phyloP scores from a whole-genome alignment of 192 early-diverging fungal genomes.

The Coemansia reversa region DNA sequence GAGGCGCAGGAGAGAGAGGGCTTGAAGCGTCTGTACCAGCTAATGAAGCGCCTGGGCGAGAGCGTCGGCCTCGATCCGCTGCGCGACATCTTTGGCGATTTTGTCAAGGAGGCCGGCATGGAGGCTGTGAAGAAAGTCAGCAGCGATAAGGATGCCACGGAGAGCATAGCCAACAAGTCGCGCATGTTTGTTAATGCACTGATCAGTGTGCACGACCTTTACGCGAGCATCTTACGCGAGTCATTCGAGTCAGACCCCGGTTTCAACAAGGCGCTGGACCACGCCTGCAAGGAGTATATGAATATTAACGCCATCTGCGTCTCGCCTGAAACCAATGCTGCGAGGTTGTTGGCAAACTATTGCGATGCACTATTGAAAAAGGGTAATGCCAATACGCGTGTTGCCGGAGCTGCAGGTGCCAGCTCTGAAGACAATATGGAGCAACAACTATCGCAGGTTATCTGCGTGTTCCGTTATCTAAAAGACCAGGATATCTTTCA shows the following conservation, averaged over 20 bases:
- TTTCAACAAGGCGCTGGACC: constrained; percentile 89
- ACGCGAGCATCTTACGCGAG: constrained; percentile 69
- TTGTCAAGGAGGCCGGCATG: constrained; percentile 77
- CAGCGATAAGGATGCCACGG: constrained; percentile 53
- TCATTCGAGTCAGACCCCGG: constrained; percentile 79
- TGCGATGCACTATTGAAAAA: constrained; percentile 88
- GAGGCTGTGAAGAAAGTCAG: constrained; percentile 77
- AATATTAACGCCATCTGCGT: constrained; percentile 88
- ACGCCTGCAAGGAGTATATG: constrained; percentile 90
- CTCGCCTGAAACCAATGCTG: constrained; percentile 65
- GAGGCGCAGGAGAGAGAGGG: constrained; percentile 86
- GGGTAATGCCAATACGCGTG: constrained; percentile 54
- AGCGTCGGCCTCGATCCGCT: constrained; percentile 72
- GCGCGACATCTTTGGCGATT: constrained; percentile 68
- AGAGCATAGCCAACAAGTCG: constrained; percentile 45
- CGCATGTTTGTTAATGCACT: constrained; percentile 82
- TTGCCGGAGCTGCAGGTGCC: constrained; percentile 37
- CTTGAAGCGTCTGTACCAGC: constrained; percentile 80
- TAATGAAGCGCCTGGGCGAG: constrained; percentile 78
- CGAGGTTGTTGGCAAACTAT: constrained; percentile 87
- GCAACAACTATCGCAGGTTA: constrained; percentile 54
- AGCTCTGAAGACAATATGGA: constrained; percentile 54
- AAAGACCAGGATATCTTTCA: constrained; percentile 99
- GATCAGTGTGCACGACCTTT: constrained; percentile 85
- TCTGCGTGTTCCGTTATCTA: constrained; percentile 95